A percentile compares a stretch with the other conserved stretches of the same genome.
Evolutionary conservation across 495 filamentous ascomycete species (phyloP).

Genomic region (Aspergillus leporis): DNA sequence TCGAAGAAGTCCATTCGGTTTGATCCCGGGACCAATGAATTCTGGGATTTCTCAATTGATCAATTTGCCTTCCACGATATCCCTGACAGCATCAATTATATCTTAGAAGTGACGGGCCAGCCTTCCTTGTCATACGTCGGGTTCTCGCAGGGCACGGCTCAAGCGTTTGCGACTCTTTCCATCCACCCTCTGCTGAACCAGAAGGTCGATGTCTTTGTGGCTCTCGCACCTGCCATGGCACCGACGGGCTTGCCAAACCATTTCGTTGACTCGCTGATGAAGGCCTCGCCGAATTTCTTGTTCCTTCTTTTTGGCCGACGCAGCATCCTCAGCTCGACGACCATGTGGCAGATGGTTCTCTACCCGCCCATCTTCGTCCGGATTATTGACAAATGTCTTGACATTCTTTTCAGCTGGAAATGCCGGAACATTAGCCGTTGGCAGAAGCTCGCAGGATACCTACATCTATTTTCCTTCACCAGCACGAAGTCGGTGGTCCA

Average conservation of each 20-base stretch:
- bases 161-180: conserved; percentile 93
- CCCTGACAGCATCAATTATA: conserved; percentile 88
- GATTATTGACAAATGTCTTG: conserved; percentile 78
- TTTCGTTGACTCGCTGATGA: conserved; percentile 88
- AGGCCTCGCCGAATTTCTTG: conserved; percentile 88
- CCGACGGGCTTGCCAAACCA: conserved; percentile 86
- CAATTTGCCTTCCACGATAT: conserved; percentile 98
- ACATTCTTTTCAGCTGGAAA: conserved; percentile 86
- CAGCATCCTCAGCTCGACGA: conserved; percentile 87
- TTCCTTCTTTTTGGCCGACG: conserved; percentile 94
- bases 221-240: conserved; percentile 95
- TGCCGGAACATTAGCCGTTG: conserved; percentile 80
- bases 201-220: conserved; percentile 94
- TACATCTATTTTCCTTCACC: conserved; percentile 94
- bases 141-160: conserved; percentile 95
- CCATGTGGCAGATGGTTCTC: conserved; percentile 95
- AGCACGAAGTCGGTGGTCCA: conserved; percentile 95
- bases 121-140: conserved; percentile 92
- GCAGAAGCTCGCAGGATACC: conserved; percentile 96
- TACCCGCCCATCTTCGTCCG: conserved; percentile 94
- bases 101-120: conserved; percentile 79
- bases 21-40: conserved; percentile 71
- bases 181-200: conserved; percentile 91
- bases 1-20: conserved; percentile 83
- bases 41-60: conserved; percentile 98